Conservation (phyloP, 2,329 filamentous ascomycete species). For the Penicillium sp. region DNA sequence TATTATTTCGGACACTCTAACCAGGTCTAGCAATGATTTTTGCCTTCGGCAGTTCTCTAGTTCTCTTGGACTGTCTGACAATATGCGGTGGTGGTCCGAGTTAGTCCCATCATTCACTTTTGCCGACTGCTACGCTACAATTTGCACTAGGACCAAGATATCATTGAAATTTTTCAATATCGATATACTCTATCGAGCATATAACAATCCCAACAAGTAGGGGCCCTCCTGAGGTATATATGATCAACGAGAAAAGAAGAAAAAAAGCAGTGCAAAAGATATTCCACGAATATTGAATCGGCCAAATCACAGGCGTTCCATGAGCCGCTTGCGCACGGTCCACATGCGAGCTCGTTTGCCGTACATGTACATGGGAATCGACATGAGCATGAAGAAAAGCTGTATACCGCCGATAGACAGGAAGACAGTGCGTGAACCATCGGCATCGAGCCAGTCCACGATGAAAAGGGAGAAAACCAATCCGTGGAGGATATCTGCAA, state of each 20-base stretch:
- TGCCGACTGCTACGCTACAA: background rate
- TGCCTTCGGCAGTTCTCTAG: too few relatives aligned
- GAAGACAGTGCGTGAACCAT: slow-evolving; percentile 76
- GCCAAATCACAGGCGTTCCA: slow-evolving; percentile 67
- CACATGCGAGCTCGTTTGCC: slow-evolving; percentile 91
- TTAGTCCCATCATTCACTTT: background rate
- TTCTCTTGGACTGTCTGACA: background rate
- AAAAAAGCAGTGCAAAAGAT: background rate
- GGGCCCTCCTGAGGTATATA: background rate
- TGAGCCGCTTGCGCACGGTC: slow-evolving; percentile 82
- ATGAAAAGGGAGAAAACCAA: slow-evolving; percentile 87
- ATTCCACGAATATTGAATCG: background rate
- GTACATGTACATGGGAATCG: slow-evolving; percentile 91
- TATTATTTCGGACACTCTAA: background rate
- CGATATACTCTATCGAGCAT: background rate
- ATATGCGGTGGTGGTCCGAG: background rate
- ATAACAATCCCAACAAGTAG: background rate
- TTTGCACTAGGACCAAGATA: background rate
- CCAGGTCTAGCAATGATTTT: too few relatives aligned
- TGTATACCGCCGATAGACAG: slow-evolving; percentile 84
- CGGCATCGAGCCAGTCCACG: slow-evolving; percentile 73
- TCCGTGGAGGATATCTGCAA: slow-evolving; percentile 74
- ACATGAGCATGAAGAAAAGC: slow-evolving; percentile 68
- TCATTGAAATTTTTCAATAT: background rate
- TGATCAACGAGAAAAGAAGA: background rate